Evolutionary conservation across 1,139 yeast genomes (phyloP).

Genomic region (Ashbya aceris): DNA sequence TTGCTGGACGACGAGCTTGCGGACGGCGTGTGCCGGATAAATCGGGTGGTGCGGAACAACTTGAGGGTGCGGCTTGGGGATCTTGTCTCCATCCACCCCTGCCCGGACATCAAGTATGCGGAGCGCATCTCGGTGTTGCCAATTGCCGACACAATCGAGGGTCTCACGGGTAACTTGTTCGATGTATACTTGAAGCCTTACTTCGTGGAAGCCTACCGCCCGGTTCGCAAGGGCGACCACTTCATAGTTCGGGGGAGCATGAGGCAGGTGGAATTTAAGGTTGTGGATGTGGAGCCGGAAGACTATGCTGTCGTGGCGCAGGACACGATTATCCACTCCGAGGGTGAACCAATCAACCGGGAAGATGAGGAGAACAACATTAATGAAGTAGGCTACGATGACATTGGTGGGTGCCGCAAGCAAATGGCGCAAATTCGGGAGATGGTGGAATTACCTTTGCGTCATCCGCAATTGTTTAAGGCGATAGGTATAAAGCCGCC

Average conservation of each 20-base stretch:
- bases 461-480: constrained; percentile 96
- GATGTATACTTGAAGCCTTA: constrained; percentile 96
- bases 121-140: constrained; percentile 90
- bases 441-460: constrained; percentile 88
- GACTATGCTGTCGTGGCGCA: constrained; percentile 97
- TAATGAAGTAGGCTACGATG: constrained; percentile 97
- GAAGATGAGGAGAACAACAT: constrained; percentile 92
- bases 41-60: constrained; percentile 93
- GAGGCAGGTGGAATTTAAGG: constrained; percentile 98
- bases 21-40: constrained; percentile 89
- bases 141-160: constrained; percentile 96
- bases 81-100: constrained; percentile 81
- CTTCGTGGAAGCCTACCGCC: constrained; percentile 97
- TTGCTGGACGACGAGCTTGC: constrained; percentile 95
- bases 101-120: constrained; percentile 97
- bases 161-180: constrained; percentile 93
- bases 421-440: constrained; percentile 99
- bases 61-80: constrained; percentile 92
- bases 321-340: constrained; percentile 96
- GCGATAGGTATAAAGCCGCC: constrained; percentile 97
- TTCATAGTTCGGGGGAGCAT: constrained; percentile 96
- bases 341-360: constrained; percentile 97
- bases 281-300: constrained; percentile 95
- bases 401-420: constrained; percentile 97
- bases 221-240: constrained; percentile 95